Percentiles rank a stretch among this genome's conserved stretches.
phyloP scores from a whole-genome alignment of 1,139 yeast genomes.

The Yamadazyma sp. region DNA sequence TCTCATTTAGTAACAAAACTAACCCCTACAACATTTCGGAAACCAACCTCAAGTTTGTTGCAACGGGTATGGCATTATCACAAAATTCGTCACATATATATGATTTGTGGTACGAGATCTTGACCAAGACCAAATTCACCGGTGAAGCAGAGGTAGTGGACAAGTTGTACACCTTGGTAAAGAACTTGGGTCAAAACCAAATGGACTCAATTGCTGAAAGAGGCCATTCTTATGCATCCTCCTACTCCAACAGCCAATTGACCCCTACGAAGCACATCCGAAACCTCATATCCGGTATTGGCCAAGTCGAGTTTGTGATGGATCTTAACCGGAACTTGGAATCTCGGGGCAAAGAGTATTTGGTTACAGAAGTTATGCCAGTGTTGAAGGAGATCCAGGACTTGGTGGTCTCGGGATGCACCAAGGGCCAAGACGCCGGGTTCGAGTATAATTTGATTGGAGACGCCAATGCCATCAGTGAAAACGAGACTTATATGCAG shows the following conservation, averaged over 20 bases:
- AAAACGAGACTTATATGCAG: constrained; percentile 42
- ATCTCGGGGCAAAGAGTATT: constrained; percentile 48
- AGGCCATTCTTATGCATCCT: constrained; percentile 84
- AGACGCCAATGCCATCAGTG: constrained; percentile 40
- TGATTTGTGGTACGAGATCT: constrained; percentile 65
- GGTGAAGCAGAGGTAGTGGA: constrained; percentile 45
- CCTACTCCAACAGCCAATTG: constrained; percentile 64
- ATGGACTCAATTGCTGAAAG: constrained; percentile 77
- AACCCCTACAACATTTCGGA: constrained; percentile 51
- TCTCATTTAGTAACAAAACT: constrained; percentile 56
- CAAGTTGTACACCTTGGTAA: constrained; percentile 72
- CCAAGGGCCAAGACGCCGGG: constrained; percentile 17
- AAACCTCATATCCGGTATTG: constrained; percentile 70
- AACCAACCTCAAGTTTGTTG: constrained; percentile 46
- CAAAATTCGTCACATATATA: constrained; percentile 61
- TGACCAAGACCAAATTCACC: constrained; percentile 66
- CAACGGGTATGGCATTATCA: constrained; percentile 72
- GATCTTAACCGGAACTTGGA: constrained; percentile 56
- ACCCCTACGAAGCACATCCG: constrained; percentile 59
- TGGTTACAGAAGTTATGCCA: constrained; percentile 59
- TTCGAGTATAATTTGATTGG: constrained; percentile 63
- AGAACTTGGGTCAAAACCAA: constrained; percentile 74
- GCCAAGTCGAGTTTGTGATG: constrained; percentile 70
- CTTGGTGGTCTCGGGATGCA: constrained; percentile 34
- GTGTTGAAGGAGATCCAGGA: constrained; percentile 57